Evolutionary conservation across 176 grass and related monocot genomes (phyloP).

Genomic region (Zea mays): DNA sequence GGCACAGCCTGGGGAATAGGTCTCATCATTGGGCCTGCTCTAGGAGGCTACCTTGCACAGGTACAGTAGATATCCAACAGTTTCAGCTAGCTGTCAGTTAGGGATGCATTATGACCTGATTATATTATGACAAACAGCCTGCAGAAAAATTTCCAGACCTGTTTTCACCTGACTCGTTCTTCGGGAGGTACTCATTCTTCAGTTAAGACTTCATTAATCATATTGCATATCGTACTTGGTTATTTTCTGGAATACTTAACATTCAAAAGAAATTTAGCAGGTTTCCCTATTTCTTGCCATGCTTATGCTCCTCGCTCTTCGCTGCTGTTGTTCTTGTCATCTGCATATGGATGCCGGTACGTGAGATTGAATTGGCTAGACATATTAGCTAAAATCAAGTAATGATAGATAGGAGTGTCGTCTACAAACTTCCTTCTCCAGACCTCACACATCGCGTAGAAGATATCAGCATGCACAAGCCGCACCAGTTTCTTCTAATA

Average conservation of each 20-base stretch:
- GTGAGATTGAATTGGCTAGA: slow-evolving; percentile 30
- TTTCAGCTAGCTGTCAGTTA: background rate
- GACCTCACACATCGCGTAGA: background rate
- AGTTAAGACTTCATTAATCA: background rate
- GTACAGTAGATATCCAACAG: slow-evolving; percentile 29
- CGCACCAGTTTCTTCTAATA: background rate
- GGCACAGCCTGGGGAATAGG: slow-evolving; percentile 69
- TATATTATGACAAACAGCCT: slow-evolving; percentile 58
- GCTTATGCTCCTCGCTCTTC: slow-evolving; percentile 69
- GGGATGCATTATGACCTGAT: background rate
- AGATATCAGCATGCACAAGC: background rate
- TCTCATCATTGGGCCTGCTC: slow-evolving; percentile 86
- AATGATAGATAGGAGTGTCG: too few relatives aligned
- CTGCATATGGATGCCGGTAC: slow-evolving; percentile 89
- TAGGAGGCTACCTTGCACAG: slow-evolving; percentile 86
- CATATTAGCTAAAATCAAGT: too few relatives aligned
- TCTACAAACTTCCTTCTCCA: background rate
- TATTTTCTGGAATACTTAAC: slow-evolving; percentile 24
- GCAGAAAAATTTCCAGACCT: slow-evolving; percentile 86
- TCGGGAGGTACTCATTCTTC: slow-evolving; percentile 56
- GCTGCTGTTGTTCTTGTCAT: slow-evolving; percentile 62
- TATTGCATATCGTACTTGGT: background rate
- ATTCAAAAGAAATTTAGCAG: slow-evolving; percentile 31
- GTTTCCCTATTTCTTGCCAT: slow-evolving; percentile 93
- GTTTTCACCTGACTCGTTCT: slow-evolving; percentile 77